These are phyloP conservation scores for Hibiscus trionum DNA, from an alignment of 345 rosid species.

Conservation along the genomic window DNA sequence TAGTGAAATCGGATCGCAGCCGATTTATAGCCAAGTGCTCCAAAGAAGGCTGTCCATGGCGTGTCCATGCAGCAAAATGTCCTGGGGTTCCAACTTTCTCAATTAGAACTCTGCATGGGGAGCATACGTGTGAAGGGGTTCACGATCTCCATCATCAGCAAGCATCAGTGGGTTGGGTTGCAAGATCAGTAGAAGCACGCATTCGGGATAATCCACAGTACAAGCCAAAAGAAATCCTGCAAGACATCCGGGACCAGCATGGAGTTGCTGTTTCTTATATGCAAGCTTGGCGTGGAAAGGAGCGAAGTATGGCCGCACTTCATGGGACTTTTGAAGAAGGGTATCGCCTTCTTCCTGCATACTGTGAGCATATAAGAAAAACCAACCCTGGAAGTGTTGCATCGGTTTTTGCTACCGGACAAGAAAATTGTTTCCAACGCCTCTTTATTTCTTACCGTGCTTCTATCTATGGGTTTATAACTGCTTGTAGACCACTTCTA, in stretches of 20 bases:
- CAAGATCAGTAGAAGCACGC: conserved; percentile 90
- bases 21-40: conserved; percentile 98
- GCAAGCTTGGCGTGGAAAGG: conserved; percentile 99
- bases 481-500: conserved; percentile 88
- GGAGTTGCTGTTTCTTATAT: conserved; percentile 98
- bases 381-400: conserved; percentile 89
- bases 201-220: conserved; percentile 94
- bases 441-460: conserved; percentile 82
- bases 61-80: conserved; percentile 95
- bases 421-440: conserved; percentile 90
- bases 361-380: conserved; percentile 78
- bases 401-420: conserved; percentile 71
- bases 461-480: conserved; percentile 81
- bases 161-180: conserved; percentile 99
- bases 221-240: conserved; percentile 91
- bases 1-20: conserved; percentile 96
- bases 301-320: conserved; percentile 98
- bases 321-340: conserved; percentile 99
- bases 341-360: conserved; percentile 74
- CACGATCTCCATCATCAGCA: conserved; percentile 91
- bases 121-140: conserved; percentile 96
- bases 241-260: conserved; percentile 88
- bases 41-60: conserved; percentile 99
- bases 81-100: conserved; percentile 84
- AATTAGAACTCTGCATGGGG: conserved; percentile 77